Evolutionary conservation across 768 basidiomycete species (phyloP).

Genomic region (Gymnopilus junonius): DNA sequence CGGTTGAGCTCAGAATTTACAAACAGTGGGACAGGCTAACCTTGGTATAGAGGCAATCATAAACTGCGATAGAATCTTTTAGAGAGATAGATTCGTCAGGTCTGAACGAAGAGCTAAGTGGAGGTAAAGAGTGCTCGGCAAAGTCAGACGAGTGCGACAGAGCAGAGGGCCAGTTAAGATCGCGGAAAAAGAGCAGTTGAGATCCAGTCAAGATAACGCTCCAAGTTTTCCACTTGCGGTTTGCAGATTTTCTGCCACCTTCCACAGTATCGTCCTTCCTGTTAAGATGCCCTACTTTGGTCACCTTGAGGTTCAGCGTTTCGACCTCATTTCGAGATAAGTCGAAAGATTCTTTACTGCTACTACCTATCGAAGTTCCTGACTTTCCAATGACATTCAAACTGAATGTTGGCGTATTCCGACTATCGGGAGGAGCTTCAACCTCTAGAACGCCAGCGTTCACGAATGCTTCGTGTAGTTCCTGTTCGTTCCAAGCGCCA

Average conservation of each 20-base stretch:
- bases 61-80: slow-evolving; percentile 78
- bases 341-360: slow-evolving; percentile 5
- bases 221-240: slow-evolving; percentile 89
- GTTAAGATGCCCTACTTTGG: slow-evolving; percentile 79
- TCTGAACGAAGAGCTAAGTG: slow-evolving; percentile 48
- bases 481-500: slow-evolving; percentile 69
- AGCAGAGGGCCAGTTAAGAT: slow-evolving; percentile 57
- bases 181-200: slow-evolving; percentile 90
- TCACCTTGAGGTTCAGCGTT: slow-evolving; percentile 58
- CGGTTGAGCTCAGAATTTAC: neutral
- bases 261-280: slow-evolving; percentile 82
- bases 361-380: neutral
- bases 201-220: slow-evolving; percentile 87
- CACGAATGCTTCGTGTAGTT: slow-evolving; percentile 67
- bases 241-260: slow-evolving; percentile 74
- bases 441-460: slow-evolving; percentile 64
- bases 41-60: slow-evolving; percentile 78
- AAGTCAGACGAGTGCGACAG: slow-evolving; percentile 47
- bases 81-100: slow-evolving; percentile 89
- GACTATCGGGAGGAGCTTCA: slow-evolving; percentile 41
- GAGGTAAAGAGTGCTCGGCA: slow-evolving; percentile 19
- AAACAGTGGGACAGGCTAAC: slow-evolving; percentile 43
- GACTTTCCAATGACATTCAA: slow-evolving; percentile 36
- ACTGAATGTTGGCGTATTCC: slow-evolving; percentile 40
- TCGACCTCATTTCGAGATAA: slow-evolving; percentile 26